Evolutionary conservation across 306 rosid species (phyloP).

Genomic region (Canavalia ensiformis): DNA sequence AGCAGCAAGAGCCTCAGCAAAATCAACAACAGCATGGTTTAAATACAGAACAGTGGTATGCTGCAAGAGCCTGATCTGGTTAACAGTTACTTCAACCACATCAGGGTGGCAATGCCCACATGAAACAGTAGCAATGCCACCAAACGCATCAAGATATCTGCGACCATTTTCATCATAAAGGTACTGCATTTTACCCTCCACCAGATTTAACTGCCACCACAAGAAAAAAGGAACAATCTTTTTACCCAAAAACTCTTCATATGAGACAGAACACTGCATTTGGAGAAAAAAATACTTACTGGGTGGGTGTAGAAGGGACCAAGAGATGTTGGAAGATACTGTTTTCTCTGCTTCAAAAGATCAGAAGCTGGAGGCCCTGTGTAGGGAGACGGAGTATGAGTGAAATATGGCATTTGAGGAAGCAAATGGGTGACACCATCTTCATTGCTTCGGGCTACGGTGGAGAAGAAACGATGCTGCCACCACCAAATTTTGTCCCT

Average conservation of each 20-base stretch:
- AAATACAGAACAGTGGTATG: constrained; percentile 59
- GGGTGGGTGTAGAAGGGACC: constrained; percentile 50
- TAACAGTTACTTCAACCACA: constrained; percentile 57
- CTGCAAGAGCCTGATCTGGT: constrained; percentile 57
- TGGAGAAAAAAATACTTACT: constrained; percentile 36
- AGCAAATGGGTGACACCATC: background rate
- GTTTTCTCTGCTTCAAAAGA: constrained; percentile 51
- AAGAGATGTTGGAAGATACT: constrained; percentile 48
- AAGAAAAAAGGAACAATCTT: background rate
- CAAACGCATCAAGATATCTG: constrained; percentile 58
- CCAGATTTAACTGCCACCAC: constrained; percentile 57
- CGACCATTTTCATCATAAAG: constrained; percentile 60
- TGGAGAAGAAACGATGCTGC: constrained; percentile 43
- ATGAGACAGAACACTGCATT: background rate
- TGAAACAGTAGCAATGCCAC: constrained; percentile 64
- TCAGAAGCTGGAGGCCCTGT: constrained; percentile 56
- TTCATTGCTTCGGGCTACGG: constrained; percentile 37
- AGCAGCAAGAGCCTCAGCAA: constrained; percentile 59
- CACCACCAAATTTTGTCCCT: constrained; percentile 28
- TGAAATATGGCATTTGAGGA: constrained; percentile 58
- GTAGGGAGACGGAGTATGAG: constrained; percentile 56
- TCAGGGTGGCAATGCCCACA: constrained; percentile 65
- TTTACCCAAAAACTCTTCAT: background rate
- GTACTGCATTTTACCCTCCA: constrained; percentile 66
- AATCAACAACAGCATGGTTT: constrained; percentile 54